These are phyloP conservation scores for Bruguiera gymnorhiza DNA, from an alignment of 345 rosid species.

Conservation along the genomic window DNA sequence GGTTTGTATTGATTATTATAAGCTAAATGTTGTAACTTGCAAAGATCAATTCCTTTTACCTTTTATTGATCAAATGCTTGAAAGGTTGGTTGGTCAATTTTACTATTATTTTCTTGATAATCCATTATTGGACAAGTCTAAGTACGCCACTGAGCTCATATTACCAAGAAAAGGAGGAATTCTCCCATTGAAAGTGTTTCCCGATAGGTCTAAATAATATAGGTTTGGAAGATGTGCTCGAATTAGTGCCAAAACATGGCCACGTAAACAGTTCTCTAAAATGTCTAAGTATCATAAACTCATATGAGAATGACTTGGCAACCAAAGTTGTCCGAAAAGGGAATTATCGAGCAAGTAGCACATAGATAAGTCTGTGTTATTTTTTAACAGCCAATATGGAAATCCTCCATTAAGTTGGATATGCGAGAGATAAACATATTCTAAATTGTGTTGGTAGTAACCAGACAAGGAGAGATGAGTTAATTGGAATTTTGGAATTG, in stretches of 20 bases:
- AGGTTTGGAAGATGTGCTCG: background rate
- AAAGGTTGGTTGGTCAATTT: no score
- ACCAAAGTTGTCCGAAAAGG: no score
- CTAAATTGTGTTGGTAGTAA: no score
- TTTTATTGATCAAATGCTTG: no score
- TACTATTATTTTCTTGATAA: background rate
- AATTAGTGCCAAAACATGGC: background rate
- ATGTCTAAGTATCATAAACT: background rate
- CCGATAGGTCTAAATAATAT: background rate
- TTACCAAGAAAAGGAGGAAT: conserved; percentile 24
- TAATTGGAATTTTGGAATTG: conserved; percentile 8
- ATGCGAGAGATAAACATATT: no score
- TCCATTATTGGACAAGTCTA: conserved; percentile 24
- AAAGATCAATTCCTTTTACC: no score
- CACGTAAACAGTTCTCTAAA: background rate
- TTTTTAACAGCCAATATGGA: no score
- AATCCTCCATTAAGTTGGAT: no score
- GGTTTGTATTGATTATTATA: no score
- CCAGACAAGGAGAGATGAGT: background rate
- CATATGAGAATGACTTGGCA: background rate
- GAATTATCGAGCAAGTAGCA: no score
- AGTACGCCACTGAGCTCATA: background rate
- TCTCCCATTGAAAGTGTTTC: conserved; percentile 15
- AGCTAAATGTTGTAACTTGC: no score
- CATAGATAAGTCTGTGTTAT: no score